These are phyloP conservation scores for Petrea volubilis DNA, from an alignment of 257 asterid species.

Conservation along the genomic window DNA sequence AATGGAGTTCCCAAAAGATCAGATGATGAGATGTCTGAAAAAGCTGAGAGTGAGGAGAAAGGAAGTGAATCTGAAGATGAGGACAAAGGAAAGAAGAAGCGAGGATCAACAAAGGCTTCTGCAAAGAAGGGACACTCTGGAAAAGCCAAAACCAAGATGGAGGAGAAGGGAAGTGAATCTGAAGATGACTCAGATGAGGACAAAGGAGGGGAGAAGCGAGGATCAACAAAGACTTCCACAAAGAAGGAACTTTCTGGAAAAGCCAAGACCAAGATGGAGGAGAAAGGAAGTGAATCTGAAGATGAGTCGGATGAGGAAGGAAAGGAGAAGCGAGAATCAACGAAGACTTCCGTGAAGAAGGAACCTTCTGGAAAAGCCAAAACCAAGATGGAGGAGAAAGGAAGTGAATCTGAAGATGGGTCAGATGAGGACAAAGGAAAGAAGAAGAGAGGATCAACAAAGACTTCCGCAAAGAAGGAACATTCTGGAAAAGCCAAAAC, in stretches of 20 bases:
- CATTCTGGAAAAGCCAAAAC: constrained; percentile 41
- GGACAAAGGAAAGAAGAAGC: constrained; percentile 49
- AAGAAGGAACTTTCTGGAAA: constrained; percentile 47
- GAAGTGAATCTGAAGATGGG: constrained; percentile 41
- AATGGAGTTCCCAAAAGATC: constrained; percentile 58
- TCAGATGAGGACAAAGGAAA: constrained; percentile 39
- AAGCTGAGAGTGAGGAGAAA: constrained; percentile 60
- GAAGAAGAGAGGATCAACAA: constrained; percentile 34
- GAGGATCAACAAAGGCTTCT: constrained; percentile 45
- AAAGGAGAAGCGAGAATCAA: constrained; percentile 41
- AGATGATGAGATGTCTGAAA: constrained; percentile 72
- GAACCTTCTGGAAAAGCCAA: constrained; percentile 47
- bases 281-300: constrained; percentile 36
- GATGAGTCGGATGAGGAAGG: constrained; percentile 43
- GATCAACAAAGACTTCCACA: constrained; percentile 35
- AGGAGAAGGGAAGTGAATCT: constrained; percentile 41
- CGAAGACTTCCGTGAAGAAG: constrained; percentile 53
- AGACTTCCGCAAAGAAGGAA: constrained; percentile 45
- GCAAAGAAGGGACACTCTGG: constrained; percentile 49
- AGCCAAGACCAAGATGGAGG: constrained; percentile 40
- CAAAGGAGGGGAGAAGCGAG: constrained; percentile 35
- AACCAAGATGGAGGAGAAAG: constrained; percentile 47
- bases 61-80: constrained; percentile 54
- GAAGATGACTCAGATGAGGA: constrained; percentile 44
- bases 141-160: constrained; percentile 48